Conservation (phyloP, 2,329 filamentous ascomycete species). For the Reticulascus tulasneorum region DNA sequence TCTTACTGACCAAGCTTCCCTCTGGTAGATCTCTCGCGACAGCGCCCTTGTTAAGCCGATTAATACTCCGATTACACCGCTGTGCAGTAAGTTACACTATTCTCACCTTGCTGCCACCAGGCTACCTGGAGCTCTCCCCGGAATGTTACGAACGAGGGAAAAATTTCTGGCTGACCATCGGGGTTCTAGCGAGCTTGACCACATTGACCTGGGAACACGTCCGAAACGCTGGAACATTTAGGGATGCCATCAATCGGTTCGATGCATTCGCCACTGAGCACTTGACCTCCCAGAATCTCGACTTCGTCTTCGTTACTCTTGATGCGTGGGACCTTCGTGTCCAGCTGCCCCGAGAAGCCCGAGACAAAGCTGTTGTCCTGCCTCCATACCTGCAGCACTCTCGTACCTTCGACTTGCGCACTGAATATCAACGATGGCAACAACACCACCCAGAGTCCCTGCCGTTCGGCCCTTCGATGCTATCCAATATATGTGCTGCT, state of each 20-base stretch:
- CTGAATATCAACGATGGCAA: conserved; percentile 98
- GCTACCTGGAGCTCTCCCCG: conserved; percentile 11
- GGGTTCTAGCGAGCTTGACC: conserved; percentile 77
- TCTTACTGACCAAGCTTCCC: conserved; percentile 14
- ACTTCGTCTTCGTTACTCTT: conserved; percentile 97
- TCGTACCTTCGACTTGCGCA: conserved; percentile 91
- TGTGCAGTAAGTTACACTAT: conserved; percentile 76
- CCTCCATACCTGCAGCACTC: conserved; percentile 97
- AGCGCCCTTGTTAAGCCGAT: conserved; percentile 96
- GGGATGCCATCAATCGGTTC: conserved; percentile 93
- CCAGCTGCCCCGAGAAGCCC: conserved; percentile 93
- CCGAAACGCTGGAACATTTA: conserved; percentile 92
- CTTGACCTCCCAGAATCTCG: conserved; percentile 82
- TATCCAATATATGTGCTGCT: conserved; percentile 96
- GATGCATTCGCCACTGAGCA: conserved; percentile 92
- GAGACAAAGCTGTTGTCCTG: conserved; percentile 95
- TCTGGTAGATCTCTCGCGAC: conserved; percentile 85
- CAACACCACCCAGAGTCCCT: conserved; percentile 97
- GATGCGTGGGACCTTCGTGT: conserved; percentile 98
- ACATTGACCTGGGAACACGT: conserved; percentile 99
- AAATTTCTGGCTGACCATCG: conserved; percentile 15
- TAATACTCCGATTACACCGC: conserved; percentile 96
- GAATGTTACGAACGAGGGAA: conserved; percentile 17
- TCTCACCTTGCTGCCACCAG: conserved; percentile 6
- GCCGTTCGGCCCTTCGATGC: conserved; percentile 90